phyloP scores from a whole-genome alignment of 208 protist genomes.

The Wallacemonas collosoma region DNA sequence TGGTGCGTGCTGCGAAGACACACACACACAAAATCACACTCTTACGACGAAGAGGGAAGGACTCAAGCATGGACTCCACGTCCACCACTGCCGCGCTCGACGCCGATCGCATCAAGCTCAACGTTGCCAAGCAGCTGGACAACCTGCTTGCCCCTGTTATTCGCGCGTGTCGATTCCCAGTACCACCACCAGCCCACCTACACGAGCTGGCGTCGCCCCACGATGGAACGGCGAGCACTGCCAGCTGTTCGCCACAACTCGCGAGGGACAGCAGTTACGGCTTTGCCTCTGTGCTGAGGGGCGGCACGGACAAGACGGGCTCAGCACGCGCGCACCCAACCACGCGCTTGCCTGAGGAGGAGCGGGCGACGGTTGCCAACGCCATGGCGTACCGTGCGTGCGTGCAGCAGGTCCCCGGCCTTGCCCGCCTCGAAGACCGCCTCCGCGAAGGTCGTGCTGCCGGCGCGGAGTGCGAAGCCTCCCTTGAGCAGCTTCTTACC shows the following conservation, averaged over 20 bases:
- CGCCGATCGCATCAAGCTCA: constrained; percentile 20
- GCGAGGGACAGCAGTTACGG: neutral
- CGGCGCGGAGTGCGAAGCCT: constrained; percentile 49
- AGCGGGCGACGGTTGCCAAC: constrained; percentile 1
- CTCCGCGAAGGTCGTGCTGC: constrained; percentile 38
- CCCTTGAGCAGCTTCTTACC: constrained; percentile 42
- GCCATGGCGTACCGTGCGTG: constrained; percentile 24
- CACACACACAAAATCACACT: neutral
- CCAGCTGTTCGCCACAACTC: neutral
- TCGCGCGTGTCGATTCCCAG: constrained; percentile 49
- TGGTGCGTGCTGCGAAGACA: no score
- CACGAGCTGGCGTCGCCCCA: neutral
- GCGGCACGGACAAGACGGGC: neutral
- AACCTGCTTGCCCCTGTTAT: constrained; percentile 46
- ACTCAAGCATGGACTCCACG: neutral
- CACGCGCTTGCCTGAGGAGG: neutral
- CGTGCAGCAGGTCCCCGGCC: constrained; percentile 45
- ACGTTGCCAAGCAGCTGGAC: constrained; percentile 47
- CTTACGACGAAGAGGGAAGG: neutral
- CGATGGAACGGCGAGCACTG: neutral
- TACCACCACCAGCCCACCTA: constrained; percentile 33
- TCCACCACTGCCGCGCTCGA: neutral
- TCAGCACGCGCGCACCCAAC: neutral
- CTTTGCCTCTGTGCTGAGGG: neutral
- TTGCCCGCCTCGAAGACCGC: constrained; percentile 47